phyloP scores from a whole-genome alignment of 2,329 filamentous ascomycete species.

The Purpureocillium takamizusanense region DNA sequence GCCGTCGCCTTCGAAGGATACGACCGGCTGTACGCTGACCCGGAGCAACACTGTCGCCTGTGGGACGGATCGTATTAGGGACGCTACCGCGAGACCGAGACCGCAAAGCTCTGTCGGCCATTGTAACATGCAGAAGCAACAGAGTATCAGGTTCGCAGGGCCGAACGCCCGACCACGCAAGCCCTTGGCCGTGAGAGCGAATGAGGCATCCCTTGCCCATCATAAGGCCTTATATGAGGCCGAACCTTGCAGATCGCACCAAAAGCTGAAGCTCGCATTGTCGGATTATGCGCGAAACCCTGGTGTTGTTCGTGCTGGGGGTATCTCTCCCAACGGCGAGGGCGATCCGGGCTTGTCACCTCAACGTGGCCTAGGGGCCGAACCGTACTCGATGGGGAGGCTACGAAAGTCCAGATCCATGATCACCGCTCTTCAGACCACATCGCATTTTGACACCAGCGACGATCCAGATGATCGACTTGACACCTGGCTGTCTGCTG shows the following conservation, averaged over 20 bases:
- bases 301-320: no score
- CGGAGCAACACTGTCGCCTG: constrained; percentile 13
- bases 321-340: no score
- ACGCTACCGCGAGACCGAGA: constrained; percentile 8
- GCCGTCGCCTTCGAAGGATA: background rate
- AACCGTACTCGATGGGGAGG: constrained; percentile 16
- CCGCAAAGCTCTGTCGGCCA: constrained; percentile 8
- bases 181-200: constrained; percentile 18
- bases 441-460: constrained; percentile 2
- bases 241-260: no score
- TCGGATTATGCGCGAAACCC: no score
- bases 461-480: constrained; percentile 3
- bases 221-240: no score
- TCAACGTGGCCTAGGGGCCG: no score
- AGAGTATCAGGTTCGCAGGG: constrained; percentile 47
- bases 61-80: constrained; percentile 7
- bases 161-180: constrained; percentile 19
- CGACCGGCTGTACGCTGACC: constrained; percentile 2
- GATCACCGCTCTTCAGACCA: constrained; percentile 25
- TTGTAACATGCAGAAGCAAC: constrained; percentile 28
- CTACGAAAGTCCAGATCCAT: constrained; percentile 49
- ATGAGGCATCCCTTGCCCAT: background rate
- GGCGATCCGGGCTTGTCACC: background rate
- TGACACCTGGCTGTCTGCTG: constrained; percentile 4
- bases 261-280: no score